Conservation (phyloP, 257 asterid genomes). For the Fraxinus pennsylvanica region DNA sequence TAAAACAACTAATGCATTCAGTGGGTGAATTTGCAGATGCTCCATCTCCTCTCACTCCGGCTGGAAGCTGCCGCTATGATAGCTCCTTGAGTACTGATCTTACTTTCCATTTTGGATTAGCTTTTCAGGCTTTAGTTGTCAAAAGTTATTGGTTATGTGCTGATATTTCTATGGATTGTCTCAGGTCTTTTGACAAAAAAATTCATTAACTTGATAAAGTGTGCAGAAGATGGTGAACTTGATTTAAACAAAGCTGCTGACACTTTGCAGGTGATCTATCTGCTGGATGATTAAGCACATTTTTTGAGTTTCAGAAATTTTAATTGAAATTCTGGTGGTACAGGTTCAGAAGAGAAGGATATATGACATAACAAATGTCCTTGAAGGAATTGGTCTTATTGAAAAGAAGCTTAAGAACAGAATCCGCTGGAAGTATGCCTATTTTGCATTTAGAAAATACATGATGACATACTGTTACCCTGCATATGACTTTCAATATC, state of each 20-base stretch:
- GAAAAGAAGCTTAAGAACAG: conserved; percentile 92
- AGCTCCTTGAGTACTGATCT: conserved; percentile 70
- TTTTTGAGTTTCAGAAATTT: background rate
- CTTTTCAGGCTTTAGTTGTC: background rate
- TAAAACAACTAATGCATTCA: conserved; percentile 5
- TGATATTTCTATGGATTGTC: conserved; percentile 8
- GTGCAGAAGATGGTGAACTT: conserved; percentile 79
- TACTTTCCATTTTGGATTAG: background rate
- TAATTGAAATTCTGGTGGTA: conserved; percentile 13
- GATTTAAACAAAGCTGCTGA: conserved; percentile 95
- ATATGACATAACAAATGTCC: conserved; percentile 93
- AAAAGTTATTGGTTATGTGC: no score
- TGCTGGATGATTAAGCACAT: background rate
- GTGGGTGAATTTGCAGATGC: conserved; percentile 55
- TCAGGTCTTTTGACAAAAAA: conserved; percentile 54
- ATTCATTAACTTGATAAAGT: conserved; percentile 50
- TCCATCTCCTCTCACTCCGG: conserved; percentile 86
- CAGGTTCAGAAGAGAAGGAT: conserved; percentile 75
- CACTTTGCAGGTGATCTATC: conserved; percentile 47
- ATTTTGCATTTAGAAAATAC: conserved; percentile 19
- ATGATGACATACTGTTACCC: conserved; percentile 11
- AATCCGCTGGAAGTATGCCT: conserved; percentile 56
- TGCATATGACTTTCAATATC: background rate
- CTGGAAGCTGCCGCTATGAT: conserved; percentile 91
- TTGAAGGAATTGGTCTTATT: conserved; percentile 94